Conservation (phyloP, 2,329 filamentous ascomycete genomes). For the Penicillium hordei region DNA sequence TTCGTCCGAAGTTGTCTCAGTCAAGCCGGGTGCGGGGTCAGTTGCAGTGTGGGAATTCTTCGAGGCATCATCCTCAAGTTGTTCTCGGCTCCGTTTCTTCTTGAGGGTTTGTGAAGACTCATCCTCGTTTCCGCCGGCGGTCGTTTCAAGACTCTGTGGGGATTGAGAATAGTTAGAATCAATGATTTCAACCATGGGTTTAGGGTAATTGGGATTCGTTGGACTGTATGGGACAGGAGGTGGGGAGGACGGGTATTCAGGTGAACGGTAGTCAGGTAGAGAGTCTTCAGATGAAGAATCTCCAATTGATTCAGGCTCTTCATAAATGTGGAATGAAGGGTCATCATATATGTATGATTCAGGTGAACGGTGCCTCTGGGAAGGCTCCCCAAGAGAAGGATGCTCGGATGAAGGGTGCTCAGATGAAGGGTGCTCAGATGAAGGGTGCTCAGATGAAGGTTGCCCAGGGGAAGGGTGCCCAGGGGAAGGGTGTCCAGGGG, state of each 20-base stretch:
- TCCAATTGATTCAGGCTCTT: not conserved
- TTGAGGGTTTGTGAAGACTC: slow-evolving; percentile 36
- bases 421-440: not conserved
- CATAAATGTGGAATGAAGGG: not conserved
- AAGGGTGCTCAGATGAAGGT: not conserved
- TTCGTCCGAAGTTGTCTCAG: slow-evolving; percentile 2
- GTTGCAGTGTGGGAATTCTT: slow-evolving; percentile 13
- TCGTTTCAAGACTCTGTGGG: not conserved
- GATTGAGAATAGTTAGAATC: not conserved
- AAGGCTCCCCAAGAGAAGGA: not conserved
- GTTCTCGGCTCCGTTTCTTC: slow-evolving; percentile 47
- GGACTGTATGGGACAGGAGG: not conserved
- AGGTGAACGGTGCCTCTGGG: not conserved
- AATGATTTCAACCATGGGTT: not conserved
- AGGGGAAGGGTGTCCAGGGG: not conserved
- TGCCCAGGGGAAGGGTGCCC: not conserved
- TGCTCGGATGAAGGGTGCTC: not conserved
- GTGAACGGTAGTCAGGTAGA: not conserved
- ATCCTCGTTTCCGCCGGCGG: slow-evolving; percentile 17
- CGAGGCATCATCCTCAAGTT: slow-evolving; percentile 38
- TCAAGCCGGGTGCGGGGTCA: not conserved
- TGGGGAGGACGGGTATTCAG: not conserved
- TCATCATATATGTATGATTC: not conserved
- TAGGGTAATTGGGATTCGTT: not conserved
- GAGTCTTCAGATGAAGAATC: not conserved